These are phyloP conservation scores for Sclerospora graminicola DNA, from an alignment of 352 stramenopile genomes.

Conservation along the genomic window DNA sequence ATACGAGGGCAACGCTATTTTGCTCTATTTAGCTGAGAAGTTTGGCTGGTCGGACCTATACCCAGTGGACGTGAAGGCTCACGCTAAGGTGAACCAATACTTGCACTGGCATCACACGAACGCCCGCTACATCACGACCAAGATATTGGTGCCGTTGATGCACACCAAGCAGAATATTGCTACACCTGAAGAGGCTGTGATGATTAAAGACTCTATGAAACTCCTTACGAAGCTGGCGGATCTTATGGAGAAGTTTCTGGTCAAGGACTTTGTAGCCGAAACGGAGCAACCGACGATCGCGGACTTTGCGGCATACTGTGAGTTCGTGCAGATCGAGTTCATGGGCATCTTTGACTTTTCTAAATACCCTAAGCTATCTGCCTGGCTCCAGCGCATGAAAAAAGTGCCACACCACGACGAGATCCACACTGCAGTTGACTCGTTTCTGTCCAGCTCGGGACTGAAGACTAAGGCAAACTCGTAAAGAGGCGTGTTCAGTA, in stretches of 20 bases:
- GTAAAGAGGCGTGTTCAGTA: too few relatives aligned
- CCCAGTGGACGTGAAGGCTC: constrained; percentile 31
- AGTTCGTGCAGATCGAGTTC: constrained; percentile 30
- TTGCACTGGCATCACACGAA: constrained; percentile 70
- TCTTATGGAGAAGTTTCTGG: constrained; percentile 41
- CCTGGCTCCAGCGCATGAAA: constrained; percentile 44
- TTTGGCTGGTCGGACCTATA: constrained; percentile 42
- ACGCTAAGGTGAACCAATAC: constrained; percentile 62
- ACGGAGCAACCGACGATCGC: constrained; percentile 22
- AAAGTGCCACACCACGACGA: constrained; percentile 39
- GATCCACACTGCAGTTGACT: constrained; percentile 19
- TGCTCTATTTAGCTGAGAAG: constrained; percentile 46
- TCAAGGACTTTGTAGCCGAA: constrained; percentile 28
- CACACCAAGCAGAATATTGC: constrained; percentile 18
- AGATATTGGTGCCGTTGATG: constrained; percentile 34
- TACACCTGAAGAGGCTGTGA: constrained; percentile 18
- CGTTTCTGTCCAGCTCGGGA: constrained; percentile 10
- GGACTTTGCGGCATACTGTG: constrained; percentile 29
- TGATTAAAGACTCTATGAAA: constrained; percentile 13
- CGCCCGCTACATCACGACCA: constrained; percentile 29
- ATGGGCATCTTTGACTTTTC: constrained; percentile 36
- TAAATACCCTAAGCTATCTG: constrained; percentile 33
- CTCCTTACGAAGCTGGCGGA: constrained; percentile 22
- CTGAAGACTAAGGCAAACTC: constrained; percentile 20
- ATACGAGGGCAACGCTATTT: constrained; percentile 42